phyloP scores from a whole-genome alignment of 192 early-diverging fungal genomes.

The Coemansia aciculifera region DNA sequence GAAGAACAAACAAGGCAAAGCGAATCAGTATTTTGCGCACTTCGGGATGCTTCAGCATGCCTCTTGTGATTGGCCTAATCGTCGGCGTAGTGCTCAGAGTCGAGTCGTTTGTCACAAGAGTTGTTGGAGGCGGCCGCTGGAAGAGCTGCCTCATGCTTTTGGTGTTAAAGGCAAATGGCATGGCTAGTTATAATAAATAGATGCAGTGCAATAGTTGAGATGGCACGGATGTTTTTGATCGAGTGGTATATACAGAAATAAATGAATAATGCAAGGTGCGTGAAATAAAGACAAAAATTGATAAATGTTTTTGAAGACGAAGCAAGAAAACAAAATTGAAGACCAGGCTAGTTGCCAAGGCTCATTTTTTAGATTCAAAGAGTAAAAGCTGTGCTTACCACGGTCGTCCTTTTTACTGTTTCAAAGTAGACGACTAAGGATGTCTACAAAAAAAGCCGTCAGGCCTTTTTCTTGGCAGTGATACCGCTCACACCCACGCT shows the following conservation, averaged over 20 bases:
- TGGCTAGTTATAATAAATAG: neutral
- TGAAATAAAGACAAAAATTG: slow-evolving; percentile 8
- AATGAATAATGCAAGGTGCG: neutral
- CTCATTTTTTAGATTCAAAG: neutral
- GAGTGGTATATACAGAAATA: slow-evolving; percentile 8
- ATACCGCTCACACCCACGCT: neutral
- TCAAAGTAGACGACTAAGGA: neutral
- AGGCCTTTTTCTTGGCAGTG: slow-evolving; percentile 3
- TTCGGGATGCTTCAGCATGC: slow-evolving; percentile 9
- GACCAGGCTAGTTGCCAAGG: neutral
- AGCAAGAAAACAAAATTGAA: neutral
- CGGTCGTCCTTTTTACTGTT: slow-evolving; percentile 13
- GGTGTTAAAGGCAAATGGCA: neutral
- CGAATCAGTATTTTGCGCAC: slow-evolving; percentile 10
- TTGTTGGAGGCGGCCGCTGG: neutral
- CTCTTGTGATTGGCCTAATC: neutral
- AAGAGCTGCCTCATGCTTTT: slow-evolving; percentile 2
- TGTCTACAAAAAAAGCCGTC: neutral
- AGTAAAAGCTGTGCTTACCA: neutral
- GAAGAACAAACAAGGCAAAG: slow-evolving; percentile 7
- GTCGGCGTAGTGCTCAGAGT: slow-evolving; percentile 1
- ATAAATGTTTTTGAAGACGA: neutral
- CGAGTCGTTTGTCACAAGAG: slow-evolving; percentile 2
- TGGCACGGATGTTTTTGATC: neutral
- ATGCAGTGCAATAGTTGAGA: neutral